Conservation (phyloP, 306 rosid species). For the Acmispon strigosus region DNA sequence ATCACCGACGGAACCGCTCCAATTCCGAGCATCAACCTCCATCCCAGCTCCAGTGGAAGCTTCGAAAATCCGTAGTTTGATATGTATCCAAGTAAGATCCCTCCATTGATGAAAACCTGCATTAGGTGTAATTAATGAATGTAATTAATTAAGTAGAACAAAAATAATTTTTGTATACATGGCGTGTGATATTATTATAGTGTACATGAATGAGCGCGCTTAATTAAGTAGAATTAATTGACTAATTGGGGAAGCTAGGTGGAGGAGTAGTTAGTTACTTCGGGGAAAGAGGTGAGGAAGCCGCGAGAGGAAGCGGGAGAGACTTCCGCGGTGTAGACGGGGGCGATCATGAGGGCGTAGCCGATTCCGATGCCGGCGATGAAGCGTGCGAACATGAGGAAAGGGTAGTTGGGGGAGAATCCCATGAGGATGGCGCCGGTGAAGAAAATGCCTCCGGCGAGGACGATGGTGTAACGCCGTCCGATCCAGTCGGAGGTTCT, state of each 20-base stretch:
- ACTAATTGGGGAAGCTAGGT: no score
- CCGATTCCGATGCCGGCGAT: slow-evolving; percentile 86
- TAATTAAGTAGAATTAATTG: no score
- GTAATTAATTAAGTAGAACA: no score
- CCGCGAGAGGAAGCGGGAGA: slow-evolving; percentile 82
- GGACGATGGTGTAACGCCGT: slow-evolving; percentile 73
- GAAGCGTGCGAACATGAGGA: slow-evolving; percentile 83
- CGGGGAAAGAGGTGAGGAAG: slow-evolving; percentile 80
- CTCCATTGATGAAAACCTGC: slow-evolving; percentile 63
- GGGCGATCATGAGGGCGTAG: slow-evolving; percentile 82
- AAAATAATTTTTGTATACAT: no score
- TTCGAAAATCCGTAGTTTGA: slow-evolving; percentile 66
- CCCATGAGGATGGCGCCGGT: slow-evolving; percentile 89
- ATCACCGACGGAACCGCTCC: slow-evolving; percentile 61
- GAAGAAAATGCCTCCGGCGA: slow-evolving; percentile 66
- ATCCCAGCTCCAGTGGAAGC: slow-evolving; percentile 41
- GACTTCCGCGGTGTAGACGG: slow-evolving; percentile 82
- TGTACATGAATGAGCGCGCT: no score
- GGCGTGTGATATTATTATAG: no score
- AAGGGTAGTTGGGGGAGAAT: slow-evolving; percentile 66
- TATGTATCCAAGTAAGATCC: slow-evolving; percentile 72
- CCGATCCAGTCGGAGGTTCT: slow-evolving; percentile 93
- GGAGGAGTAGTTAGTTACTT: slow-evolving; percentile 25
- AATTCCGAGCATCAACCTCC: slow-evolving; percentile 84
- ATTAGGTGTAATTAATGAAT: neutral